Evolutionary conservation across 441 rosid genomes (phyloP), one percentile per base, ranked within the genome.

Genomic region (Gossypium davidsonii): DNA sequence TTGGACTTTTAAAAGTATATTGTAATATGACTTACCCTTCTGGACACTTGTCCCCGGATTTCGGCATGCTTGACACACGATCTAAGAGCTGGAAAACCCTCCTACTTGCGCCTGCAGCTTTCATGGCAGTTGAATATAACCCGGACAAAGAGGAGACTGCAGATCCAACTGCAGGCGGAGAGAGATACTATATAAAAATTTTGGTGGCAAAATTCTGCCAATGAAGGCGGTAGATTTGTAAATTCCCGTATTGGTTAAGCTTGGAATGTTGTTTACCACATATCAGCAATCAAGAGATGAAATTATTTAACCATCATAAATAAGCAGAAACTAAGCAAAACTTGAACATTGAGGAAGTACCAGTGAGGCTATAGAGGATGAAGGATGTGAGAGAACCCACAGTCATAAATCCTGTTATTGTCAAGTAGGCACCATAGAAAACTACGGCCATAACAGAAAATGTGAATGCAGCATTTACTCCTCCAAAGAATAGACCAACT

Each of bases 61-160:
- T 87, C 23, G 92, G 79, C 97, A 94, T 87, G 83, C 83, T 80
- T 61, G 98, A 91, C 75, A 82, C 85, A 14, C 97, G 97, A 79
- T 92, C 97, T 75, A 94, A 82, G 73, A 92, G 89, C 84, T 94
- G 99, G 73, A 94, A 94, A 28, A 92, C 97, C 73, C 99, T 80
- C 86, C 97, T 84, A 67, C 99, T 92, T 26, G 99, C 94, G 0
- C 99, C 99, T 10, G 97, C 99, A 72, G 97, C 97, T 87, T 94
- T 94, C 97, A 92, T 94, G 67, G 97, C 88, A 58, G 86, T 82
- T 28, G 99, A 89, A 77, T 94, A 94, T 77, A 94, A 80, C 63
- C 97, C 89, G 4, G 97, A 91, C 44, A 92, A 83, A 51, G 88
- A 85, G 37, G 97, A 92, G 44, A 92, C 83, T 2, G 97, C 87